Conservation (phyloP, 1,284 basidiomycete genomes). For the Ustilago trichophora region DNA sequence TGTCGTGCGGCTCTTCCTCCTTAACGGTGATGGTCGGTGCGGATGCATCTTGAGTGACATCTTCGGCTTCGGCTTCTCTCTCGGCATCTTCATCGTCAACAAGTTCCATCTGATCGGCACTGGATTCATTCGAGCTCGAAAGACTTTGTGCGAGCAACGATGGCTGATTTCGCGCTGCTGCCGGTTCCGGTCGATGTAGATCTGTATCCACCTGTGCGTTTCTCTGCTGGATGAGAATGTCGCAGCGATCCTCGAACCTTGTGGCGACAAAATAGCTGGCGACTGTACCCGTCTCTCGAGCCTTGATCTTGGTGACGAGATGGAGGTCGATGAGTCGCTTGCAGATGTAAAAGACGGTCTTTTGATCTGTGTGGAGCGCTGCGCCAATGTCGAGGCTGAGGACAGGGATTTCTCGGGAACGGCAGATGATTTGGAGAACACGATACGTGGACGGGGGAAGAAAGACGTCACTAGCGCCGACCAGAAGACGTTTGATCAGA, state of each 20-base stretch:
- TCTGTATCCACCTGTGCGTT: slow-evolving; percentile 24
- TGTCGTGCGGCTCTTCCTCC: slow-evolving; percentile 12
- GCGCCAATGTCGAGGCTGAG: slow-evolving; percentile 80
- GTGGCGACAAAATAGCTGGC: slow-evolving; percentile 47
- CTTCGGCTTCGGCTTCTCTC: slow-evolving; percentile 7
- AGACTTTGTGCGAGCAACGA: neutral
- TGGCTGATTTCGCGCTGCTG: neutral
- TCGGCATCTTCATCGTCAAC: slow-evolving; percentile 3
- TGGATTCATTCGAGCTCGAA: too few relatives aligned
- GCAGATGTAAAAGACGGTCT: slow-evolving; percentile 77
- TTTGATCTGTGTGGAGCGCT: slow-evolving; percentile 84
- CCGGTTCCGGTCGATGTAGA: neutral
- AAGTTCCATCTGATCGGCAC: slow-evolving; percentile 7
- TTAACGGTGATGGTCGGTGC: slow-evolving; percentile 31
- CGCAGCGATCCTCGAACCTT: slow-evolving; percentile 38
- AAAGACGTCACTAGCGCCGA: slow-evolving; percentile 79
- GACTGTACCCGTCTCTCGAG: slow-evolving; percentile 53
- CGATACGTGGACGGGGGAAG: slow-evolving; percentile 83
- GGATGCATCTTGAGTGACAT: slow-evolving; percentile 2
- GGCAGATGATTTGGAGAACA: slow-evolving; percentile 83
- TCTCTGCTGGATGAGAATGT: slow-evolving; percentile 45
- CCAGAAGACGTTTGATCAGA: slow-evolving; percentile 78
- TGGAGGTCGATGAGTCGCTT: slow-evolving; percentile 48
- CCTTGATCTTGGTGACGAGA: slow-evolving; percentile 48
- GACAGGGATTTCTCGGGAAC: slow-evolving; percentile 78